Evolutionary conservation across 441 rosid genomes (phyloP).

Genomic region (Populus hybrid): DNA sequence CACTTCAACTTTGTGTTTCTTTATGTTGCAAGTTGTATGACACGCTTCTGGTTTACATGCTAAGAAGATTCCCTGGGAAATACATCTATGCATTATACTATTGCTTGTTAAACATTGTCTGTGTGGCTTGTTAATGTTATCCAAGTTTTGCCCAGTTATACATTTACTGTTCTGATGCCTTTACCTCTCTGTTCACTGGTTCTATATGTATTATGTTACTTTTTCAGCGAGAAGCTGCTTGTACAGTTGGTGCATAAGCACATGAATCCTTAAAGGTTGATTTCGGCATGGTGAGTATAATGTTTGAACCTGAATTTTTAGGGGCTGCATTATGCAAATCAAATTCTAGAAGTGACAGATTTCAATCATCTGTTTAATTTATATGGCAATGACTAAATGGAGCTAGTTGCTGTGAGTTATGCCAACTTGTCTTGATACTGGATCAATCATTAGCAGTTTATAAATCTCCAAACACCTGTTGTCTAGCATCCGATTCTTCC

Average conservation of each 20-base stretch:
- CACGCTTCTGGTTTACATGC: background rate
- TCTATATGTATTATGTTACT: background rate
- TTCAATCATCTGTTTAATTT: background rate
- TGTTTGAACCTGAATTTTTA: background rate
- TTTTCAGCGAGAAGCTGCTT: background rate
- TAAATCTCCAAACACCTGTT: background rate
- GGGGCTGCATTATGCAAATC: background rate
- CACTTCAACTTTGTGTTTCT: conserved; percentile 10
- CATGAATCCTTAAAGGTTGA: background rate
- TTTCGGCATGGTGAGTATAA: background rate
- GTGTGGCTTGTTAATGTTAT: background rate
- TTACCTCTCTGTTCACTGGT: background rate
- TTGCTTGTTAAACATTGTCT: background rate
- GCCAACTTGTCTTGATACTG: background rate
- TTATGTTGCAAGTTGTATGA: conserved; percentile 6
- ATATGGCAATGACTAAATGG: background rate
- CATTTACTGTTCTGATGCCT: background rate
- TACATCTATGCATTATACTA: background rate
- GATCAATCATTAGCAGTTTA: background rate
- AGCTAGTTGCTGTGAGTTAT: background rate
- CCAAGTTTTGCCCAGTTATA: background rate
- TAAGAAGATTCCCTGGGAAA: background rate
- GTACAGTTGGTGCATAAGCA: background rate
- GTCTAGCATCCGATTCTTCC: background rate
- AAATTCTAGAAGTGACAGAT: background rate